Conservation (phyloP, 2,329 filamentous ascomycete genomes). For the Dichotomopilus funicola region DNA sequence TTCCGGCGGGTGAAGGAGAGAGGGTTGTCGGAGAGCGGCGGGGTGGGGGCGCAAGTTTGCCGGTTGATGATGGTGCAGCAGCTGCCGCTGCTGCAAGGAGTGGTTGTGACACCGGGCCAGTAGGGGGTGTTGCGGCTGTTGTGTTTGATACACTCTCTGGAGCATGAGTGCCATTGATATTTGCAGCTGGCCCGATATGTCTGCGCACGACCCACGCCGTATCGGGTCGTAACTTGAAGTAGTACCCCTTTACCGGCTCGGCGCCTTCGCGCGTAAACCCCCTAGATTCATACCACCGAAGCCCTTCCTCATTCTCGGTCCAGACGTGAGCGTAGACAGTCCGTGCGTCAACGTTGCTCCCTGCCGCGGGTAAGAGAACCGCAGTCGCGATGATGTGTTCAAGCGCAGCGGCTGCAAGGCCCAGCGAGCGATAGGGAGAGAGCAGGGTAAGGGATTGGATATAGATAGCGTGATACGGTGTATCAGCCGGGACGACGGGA, state of each 20-base stretch:
- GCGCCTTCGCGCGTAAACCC: constrained; percentile 46
- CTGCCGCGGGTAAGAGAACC: constrained; percentile 27
- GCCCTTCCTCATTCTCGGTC: constrained; percentile 57
- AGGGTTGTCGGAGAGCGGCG: constrained; percentile 2
- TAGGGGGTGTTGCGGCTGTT: neutral
- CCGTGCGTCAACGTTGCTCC: constrained; percentile 33
- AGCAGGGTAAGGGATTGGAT: constrained; percentile 59
- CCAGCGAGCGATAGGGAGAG: constrained; percentile 55
- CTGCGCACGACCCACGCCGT: constrained; percentile 55
- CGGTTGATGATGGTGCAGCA: neutral
- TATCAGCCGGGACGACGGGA: constrained; percentile 6
- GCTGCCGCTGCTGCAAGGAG: constrained; percentile 2
- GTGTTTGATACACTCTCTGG: neutral
- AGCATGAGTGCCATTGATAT: neutral
- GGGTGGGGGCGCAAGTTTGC: neutral
- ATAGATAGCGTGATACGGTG: constrained; percentile 46
- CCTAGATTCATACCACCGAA: constrained; percentile 55
- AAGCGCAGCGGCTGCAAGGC: constrained; percentile 52
- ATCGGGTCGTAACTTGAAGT: constrained; percentile 54
- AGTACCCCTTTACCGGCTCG: constrained; percentile 50
- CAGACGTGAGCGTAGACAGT: constrained; percentile 60
- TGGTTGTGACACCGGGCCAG: neutral
- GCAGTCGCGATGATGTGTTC: constrained; percentile 44
- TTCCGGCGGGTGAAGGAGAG: neutral
- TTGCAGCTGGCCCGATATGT: constrained; percentile 26